Evolutionary conservation across 345 rosid species (phyloP), one percentile per base, ranked within the genome.

Genomic region (Eutrema heterophyllum): DNA sequence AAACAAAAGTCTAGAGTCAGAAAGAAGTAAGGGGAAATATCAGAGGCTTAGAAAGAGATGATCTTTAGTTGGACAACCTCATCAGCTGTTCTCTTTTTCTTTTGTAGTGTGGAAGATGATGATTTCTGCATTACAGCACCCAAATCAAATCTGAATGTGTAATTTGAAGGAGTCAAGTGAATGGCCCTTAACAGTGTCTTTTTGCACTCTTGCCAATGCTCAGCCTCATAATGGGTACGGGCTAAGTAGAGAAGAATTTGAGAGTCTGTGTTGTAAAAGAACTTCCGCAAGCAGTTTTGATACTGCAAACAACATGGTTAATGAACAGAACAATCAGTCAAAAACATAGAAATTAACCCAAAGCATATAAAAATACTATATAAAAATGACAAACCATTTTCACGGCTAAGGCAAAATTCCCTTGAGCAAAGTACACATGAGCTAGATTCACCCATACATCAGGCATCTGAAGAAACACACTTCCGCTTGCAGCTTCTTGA

Each of bases 141-240:
- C 61, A 93, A 93, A 85, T 95, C 93, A 83, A 95, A 95, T 81
- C 96, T 86, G 78, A 95, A 78, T 13, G 90, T 86, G 71, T 92
- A 95, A 84, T 95, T 95, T 64, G 97, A 88, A 55, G 99, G 99
- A 72, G 96, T 70, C 78, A 92, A 83, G 75, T 95, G 99, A 82
- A 95, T 95, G 67, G 97, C 97, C 83, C 96, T 88, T 65, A 89
- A 76, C 45, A 95, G 78, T 60, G 96, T 84, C 85, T 86, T 95
- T 85, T 92, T 95, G 97, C 99, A 95, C 62, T 95, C 99, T 86
- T 92, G 99, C 99, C 99, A 95, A 71, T 95, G 96, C 81, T 95
- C 99, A 76, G 99, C 99, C 87, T 95, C 99, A 82, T 92, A 92
- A 83, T 92, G 90, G 45, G 96, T 95, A 64, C 97, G 93, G 39